Evolutionary conservation across 805 yeast genomes (phyloP), one percentile per base, ranked within the genome.

Genomic region (Metschnikowia lunata): DNA sequence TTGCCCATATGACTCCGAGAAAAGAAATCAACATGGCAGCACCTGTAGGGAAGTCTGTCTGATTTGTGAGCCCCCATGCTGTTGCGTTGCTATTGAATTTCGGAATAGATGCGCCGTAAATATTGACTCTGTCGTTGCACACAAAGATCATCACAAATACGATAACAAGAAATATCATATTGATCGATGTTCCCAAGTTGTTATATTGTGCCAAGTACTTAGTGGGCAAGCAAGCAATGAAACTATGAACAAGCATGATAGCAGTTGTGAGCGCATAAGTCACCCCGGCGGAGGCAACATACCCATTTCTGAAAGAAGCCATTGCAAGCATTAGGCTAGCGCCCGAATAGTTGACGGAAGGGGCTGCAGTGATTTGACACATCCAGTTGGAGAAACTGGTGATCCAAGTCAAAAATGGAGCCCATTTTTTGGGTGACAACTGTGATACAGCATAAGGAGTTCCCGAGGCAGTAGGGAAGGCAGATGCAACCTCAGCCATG

Each of bases 391-490:
- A 67, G 78, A 83, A 81, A 45, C 85, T 81, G 8, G 80, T 78
- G 39, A 74, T 56, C 85, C 85, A 81, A 6, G 86, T 76, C 40
- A 78, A 64, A 23, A 78, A 60, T 0, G 84, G 77, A 13, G 75
- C 75, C 60, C 56, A 64, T 51, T 67, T 68, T 18, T 75, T 76
- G 11, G 86, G 85, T 4, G 85, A 76, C 49, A 81, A 63, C 54
- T 79, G 79, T 2, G 79, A 72, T 1, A 82, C 82, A 47, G 88
- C 85, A 53, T 82, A 83, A 39, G 84, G 85, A 8, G 84, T 72
- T 37, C 88, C 88, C 26, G 85, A 78, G 9, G 83, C 71, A 7
- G 85, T 81, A 33, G 88, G 88, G 64, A 78, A 78, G 6, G 85
- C 80, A 26, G 79, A 71, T 10, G 84, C 75, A 29, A 82, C 68